Percentiles rank a stretch among this genome's conserved stretches.
These are phyloP conservation scores for Osmozyma mogii DNA, from an alignment of 805 yeast genomes.

Conservation along the genomic window DNA sequence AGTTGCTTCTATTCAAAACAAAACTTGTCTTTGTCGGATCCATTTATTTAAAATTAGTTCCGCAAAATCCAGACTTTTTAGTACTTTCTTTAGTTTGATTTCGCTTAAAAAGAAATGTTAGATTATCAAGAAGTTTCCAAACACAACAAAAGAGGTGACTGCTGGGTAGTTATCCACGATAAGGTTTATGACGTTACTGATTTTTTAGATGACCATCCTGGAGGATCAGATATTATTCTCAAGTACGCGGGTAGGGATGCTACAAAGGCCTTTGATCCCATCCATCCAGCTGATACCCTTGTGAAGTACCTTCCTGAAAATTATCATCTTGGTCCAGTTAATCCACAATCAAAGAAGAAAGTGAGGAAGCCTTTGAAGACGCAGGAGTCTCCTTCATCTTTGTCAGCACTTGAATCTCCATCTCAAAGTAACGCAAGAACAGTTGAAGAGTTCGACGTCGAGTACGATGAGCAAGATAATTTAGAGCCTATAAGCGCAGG, in stretches of 20 bases:
- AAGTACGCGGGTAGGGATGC: conserved; percentile 43
- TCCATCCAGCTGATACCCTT: conserved; percentile 82
- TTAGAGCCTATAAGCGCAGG: conserved; percentile 14
- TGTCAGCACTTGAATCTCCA: too few relatives aligned
- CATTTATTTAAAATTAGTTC: too few relatives aligned
- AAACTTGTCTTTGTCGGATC: too few relatives aligned
- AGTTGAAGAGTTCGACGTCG: conserved; percentile 14
- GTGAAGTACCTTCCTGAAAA: conserved; percentile 50
- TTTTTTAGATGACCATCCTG: conserved; percentile 44
- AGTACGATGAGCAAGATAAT: conserved; percentile 31
- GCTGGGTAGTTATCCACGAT: conserved; percentile 82
- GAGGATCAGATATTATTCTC: conserved; percentile 28
- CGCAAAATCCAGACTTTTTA: too few relatives aligned
- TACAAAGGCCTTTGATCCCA: conserved; percentile 75
- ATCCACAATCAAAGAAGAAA: conserved; percentile 10
- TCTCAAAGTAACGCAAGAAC: not conserved
- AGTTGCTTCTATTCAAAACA: too few relatives aligned
- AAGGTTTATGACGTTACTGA: conserved; percentile 73
- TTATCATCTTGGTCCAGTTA: conserved; percentile 30
- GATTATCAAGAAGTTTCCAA: conserved; percentile 28
- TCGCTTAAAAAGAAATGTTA: too few relatives aligned
- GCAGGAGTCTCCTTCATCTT: not conserved
- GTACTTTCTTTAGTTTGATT: too few relatives aligned
- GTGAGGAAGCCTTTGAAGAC: not conserved
- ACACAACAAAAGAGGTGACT: conserved; percentile 52